Base-by-base conservation (phyloP, 2,329 filamentous ascomycete genomes). In the Aspergillus unguis region DNA sequence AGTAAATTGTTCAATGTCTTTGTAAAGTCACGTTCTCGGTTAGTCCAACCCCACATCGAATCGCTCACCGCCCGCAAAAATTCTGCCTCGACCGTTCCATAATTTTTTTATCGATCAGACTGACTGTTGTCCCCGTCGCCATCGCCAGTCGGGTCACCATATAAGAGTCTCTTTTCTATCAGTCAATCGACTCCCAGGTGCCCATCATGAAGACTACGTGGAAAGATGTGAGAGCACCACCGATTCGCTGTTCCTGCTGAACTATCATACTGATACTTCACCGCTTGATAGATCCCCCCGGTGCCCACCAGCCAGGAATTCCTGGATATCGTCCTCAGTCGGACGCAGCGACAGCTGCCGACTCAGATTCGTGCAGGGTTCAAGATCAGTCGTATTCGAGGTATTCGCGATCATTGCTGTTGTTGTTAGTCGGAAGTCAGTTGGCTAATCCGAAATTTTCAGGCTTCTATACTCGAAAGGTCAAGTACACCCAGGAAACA, bases 401-500 rank as follows among this genome's bases (percentile, higher is more conserved):
- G 77, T 79, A 69, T 58, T 61, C 59, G 37, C 27, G 23, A 17
- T 26, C 25, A 28, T 11, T 6, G 27, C 17, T 17, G 9, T 29
- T 35, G 36, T 42, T 48, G 32, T 46, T 5, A 17, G 37, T 37
- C 41, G 29, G 40, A 42, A 28, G 7, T 17, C 38, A 9, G 29
- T 28, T 36, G 27, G 59, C 69, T 71, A 59, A 71, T 58, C 42
- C 54, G 48, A 64, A 61, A 55, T 53, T 62, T 62, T 43, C 61
- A 86, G 87, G 84, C 45, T 97, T 97, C 77, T 97, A 97, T 75
- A 96, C 92, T 42, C 82, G 94, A 72, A 97, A 97, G 77, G 92
- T 96, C 81, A 97, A 97, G 76, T 99, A 91, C 76, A 96, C 94
- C 5, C 87, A 92, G 69, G 94, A 99, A 77, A 97, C 92, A 38